phyloP scores from a whole-genome alignment of 495 filamentous ascomycete species.

The Penicillium simplicissimum region DNA sequence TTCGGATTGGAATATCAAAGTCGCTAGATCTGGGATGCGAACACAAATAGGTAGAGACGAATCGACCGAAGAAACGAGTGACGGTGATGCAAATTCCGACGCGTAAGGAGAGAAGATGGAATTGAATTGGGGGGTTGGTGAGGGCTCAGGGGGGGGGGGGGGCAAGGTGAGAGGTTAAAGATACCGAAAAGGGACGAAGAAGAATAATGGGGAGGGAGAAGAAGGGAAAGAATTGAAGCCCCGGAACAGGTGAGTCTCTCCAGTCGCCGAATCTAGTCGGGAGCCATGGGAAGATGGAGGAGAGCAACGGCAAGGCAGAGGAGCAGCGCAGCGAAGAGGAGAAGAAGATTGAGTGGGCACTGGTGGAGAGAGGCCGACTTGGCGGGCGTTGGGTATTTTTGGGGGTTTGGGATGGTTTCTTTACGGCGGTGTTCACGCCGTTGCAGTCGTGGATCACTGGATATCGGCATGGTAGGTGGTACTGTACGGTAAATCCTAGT shows the following conservation, averaged over 20 bases:
- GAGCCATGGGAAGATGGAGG: slow-evolving; percentile 67
- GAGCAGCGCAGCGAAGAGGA: slow-evolving; percentile 74
- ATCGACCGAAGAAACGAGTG: slow-evolving; percentile 21
- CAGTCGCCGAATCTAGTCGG: slow-evolving; percentile 35
- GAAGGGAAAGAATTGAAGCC: slow-evolving; percentile 58
- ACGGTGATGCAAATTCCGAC: slow-evolving; percentile 15
- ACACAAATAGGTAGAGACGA: neutral
- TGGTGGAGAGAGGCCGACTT: slow-evolving; percentile 16
- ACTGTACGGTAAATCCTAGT: slow-evolving; percentile 1
- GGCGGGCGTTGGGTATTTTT: neutral
- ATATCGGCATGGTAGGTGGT: slow-evolving; percentile 27
- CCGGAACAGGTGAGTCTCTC: slow-evolving; percentile 17
- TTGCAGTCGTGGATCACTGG: neutral
- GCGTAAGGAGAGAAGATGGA: slow-evolving; percentile 15
- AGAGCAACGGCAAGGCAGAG: slow-evolving; percentile 23
- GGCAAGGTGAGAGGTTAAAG: neutral
- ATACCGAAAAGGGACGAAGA: slow-evolving; percentile 59
- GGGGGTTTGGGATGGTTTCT: slow-evolving; percentile 1
- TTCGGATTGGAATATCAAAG: slow-evolving; percentile 3
- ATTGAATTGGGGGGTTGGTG: neutral
- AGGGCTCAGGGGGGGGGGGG: neutral
- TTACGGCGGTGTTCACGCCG: neutral
- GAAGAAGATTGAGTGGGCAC: slow-evolving; percentile 46
- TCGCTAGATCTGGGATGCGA: neutral
- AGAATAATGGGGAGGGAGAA: slow-evolving; percentile 56